Conservation (phyloP, 2,329 filamentous ascomycete genomes). For the Cladosporium halotolerans region DNA sequence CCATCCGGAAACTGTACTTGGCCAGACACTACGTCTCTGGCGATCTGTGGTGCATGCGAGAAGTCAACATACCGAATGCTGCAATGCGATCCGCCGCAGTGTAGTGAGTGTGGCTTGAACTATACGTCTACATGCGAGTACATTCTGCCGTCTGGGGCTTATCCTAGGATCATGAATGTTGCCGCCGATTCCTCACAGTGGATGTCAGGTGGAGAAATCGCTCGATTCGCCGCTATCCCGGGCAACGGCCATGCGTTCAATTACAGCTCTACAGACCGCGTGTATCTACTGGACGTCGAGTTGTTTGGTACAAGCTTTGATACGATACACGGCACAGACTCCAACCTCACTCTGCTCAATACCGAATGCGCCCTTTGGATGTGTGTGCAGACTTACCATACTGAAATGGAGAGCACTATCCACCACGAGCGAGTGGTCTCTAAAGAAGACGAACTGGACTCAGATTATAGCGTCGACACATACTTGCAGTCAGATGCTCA, state of each 20-base stretch:
- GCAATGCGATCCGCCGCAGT: neutral
- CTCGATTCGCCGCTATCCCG: neutral
- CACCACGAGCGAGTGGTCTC: neutral
- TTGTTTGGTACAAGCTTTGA: neutral
- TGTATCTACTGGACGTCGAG: neutral
- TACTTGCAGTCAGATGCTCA: neutral
- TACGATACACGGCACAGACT: neutral
- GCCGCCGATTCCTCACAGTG: neutral
- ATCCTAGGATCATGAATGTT: neutral
- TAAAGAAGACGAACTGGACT: neutral
- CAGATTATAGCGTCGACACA: neutral
- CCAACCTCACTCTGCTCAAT: neutral
- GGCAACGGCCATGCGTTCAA: neutral
- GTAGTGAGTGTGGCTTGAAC: neutral
- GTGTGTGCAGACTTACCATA: neutral
- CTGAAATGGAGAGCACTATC: neutral
- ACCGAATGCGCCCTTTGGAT: neutral
- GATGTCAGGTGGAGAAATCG: neutral
- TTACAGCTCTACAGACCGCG: neutral
- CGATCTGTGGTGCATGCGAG: neutral
- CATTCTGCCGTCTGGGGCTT: neutral
- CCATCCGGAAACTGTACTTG: neutral
- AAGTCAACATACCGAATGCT: neutral
- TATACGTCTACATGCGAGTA: neutral
- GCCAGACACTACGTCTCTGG: neutral